Conservation (phyloP, 2,329 filamentous ascomycete genomes). For the Epicoccum nigrum region DNA sequence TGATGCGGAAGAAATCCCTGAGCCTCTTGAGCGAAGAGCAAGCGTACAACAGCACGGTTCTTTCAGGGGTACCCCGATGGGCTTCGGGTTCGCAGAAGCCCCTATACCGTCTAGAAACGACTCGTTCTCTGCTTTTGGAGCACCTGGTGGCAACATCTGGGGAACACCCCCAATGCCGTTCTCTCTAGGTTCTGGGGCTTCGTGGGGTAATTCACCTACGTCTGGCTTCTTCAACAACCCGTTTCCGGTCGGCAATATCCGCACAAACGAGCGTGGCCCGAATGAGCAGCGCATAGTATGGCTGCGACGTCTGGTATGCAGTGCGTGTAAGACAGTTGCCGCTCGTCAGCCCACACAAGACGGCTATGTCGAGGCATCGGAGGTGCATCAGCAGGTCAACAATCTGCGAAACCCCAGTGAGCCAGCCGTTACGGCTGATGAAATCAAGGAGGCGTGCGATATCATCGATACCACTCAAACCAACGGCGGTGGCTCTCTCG, state of each 20-base stretch:
- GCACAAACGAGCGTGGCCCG: conserved; percentile 34
- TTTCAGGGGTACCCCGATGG: conserved; percentile 37
- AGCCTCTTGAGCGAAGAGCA: conserved; percentile 62
- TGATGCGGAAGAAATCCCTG: conserved; percentile 62
- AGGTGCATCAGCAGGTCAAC: conserved; percentile 68
- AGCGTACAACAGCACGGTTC: conserved; percentile 46
- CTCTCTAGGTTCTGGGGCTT: conserved; percentile 42
- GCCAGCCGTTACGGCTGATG: conserved; percentile 62
- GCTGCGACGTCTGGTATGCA: conserved; percentile 67
- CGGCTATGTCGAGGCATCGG: conserved; percentile 72
- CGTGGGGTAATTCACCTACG: conserved; percentile 51
- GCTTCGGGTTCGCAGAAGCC: conserved; percentile 44
- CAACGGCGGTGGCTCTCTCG: conserved; percentile 87
- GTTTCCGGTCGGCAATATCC: conserved; percentile 35
- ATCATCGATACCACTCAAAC: conserved; percentile 82
- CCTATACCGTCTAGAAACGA: conserved; percentile 40
- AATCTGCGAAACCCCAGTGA: conserved; percentile 66
- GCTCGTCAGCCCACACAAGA: conserved; percentile 55
- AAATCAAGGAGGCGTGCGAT: conserved; percentile 84
- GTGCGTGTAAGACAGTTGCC: conserved; percentile 73
- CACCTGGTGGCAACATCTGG: conserved; percentile 48
- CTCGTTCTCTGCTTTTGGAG: conserved; percentile 43
- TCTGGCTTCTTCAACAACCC: conserved; percentile 42
- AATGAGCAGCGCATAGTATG: conserved; percentile 39
- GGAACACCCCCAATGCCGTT: conserved; percentile 51